A percentile compares a stretch with the other conserved stretches of the same genome.
Evolutionary conservation across 2,329 filamentous ascomycete genomes (phyloP).

Genomic region (Fusarium tupiense): DNA sequence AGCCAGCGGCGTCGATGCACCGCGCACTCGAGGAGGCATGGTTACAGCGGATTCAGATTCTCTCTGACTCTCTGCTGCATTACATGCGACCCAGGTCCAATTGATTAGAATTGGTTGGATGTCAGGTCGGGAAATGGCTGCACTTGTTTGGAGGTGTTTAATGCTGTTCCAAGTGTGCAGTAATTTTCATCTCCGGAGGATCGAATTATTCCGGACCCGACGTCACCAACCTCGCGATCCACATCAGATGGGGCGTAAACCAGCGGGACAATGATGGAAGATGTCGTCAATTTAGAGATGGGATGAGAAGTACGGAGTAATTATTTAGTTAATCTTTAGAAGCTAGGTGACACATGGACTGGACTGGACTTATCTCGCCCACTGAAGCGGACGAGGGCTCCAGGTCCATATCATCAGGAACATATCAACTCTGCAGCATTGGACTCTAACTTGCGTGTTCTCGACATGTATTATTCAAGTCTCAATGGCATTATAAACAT

Average conservation of each 20-base stretch:
- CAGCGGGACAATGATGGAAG: neutral
- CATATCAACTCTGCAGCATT: neutral
- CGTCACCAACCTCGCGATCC: neutral
- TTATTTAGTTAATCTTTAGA: too few relatives aligned
- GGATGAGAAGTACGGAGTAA: neutral
- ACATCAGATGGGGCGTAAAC: neutral
- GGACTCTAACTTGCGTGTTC: neutral
- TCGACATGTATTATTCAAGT: neutral
- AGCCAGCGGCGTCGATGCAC: conserved; percentile 44
- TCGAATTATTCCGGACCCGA: conserved; percentile 20
- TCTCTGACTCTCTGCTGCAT: conserved; percentile 33
- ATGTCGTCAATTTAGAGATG: neutral
- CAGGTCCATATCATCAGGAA: neutral
- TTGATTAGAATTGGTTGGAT: conserved; percentile 39
- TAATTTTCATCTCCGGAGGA: conserved; percentile 36
- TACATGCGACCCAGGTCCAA: conserved; percentile 39
- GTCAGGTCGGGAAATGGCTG: conserved; percentile 19
- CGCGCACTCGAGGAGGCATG: conserved; percentile 49
- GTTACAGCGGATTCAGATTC: conserved; percentile 30
- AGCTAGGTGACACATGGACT: too few relatives aligned
- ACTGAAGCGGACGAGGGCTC: neutral
- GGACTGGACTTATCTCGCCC: neutral
- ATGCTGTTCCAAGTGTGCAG: conserved; percentile 4
- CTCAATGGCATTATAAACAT: conserved; percentile 21
- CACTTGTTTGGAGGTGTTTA: conserved; percentile 23